Percentiles rank a stretch among this genome's conserved stretches.
These are phyloP conservation scores for Mortierella sp. DNA, from an alignment of 371 early-diverging fungal species.

Conservation along the genomic window DNA sequence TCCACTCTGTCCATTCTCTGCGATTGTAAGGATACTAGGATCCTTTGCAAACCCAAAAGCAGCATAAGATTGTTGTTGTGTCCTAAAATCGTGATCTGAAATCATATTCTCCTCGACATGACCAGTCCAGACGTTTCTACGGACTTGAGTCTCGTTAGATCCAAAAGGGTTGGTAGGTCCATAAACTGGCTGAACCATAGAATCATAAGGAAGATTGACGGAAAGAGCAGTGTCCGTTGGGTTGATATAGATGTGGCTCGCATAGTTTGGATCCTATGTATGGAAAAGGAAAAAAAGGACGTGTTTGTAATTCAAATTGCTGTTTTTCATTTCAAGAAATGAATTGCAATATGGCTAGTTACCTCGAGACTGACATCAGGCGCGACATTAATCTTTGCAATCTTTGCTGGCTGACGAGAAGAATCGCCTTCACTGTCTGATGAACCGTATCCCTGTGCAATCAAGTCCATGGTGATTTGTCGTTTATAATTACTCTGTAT, in stretches of 20 bases:
- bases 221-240: slow-evolving; percentile 77
- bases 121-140: slow-evolving; percentile 80
- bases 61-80: slow-evolving; percentile 84
- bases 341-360: slow-evolving; percentile 7
- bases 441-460: slow-evolving; percentile 61
- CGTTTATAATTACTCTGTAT: background rate
- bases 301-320: no score
- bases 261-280: slow-evolving; percentile 60
- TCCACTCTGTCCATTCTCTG: slow-evolving; percentile 65
- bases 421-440: slow-evolving; percentile 63
- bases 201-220: slow-evolving; percentile 85
- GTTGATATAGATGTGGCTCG: slow-evolving; percentile 65
- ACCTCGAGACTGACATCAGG: slow-evolving; percentile 85
- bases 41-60: slow-evolving; percentile 89
- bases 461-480: slow-evolving; percentile 48
- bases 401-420: slow-evolving; percentile 20
- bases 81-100: slow-evolving; percentile 81
- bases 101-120: slow-evolving; percentile 87
- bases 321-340: background rate
- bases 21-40: slow-evolving; percentile 70
- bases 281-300: slow-evolving; percentile 24
- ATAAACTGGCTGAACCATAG: slow-evolving; percentile 71
- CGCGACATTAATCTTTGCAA: slow-evolving; percentile 65
- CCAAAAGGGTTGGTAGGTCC: slow-evolving; percentile 87
- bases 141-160: slow-evolving; percentile 59